Base-by-base conservation (phyloP, 2,329 filamentous ascomycete genomes). In the Berkeleyomyces basicola region DNA sequence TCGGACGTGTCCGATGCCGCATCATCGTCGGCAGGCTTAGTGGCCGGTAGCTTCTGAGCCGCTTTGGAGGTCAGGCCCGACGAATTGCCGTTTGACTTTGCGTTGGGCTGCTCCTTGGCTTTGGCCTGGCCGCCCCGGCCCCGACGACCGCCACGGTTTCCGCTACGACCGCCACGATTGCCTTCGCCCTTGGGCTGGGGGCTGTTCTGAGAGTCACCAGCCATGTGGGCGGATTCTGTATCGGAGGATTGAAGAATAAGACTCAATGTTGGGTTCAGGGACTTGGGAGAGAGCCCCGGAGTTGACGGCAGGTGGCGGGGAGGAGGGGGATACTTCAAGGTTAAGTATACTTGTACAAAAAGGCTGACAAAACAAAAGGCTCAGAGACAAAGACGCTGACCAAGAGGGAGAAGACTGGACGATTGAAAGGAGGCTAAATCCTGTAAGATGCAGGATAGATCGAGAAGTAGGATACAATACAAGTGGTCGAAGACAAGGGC, bases 1-100 rank as follows among this genome's bases (percentile, higher is more conserved):
- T 79, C 85, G 23, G 63, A 64, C 5, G 63, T 58, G 43, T 65
- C 57, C 5, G 63, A 60, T 6, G 63, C 57, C 23, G 57, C 55
- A 57, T 61, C 60, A 3, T 58, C 59, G 37, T 42, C 60, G 43
- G 49, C 16, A 3, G 59, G 23, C 53, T 62, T 62, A n/a, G 39
- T 59, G 36, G 4, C 44, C 23, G 59, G 42, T 3, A 61, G 62
- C 49, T 63, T 63, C 14, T 61, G 58, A 2, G 31, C 11, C 7
- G 42, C 42, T 36, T 63, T 63, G 31, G 39, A 42, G 40, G 33
- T 51, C 10, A 44, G 31, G 33, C 39, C 11, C 9, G 49, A 51
- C 7, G 58, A 2, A n/a, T 55, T 40, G 43, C 37, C 16, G 33
- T 51, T 61, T 16, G 40, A 33, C 2, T n/a, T 61, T 42, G 61